Conservation (phyloP, 768 basidiomycete species). For the Leccinum barrowsii region DNA sequence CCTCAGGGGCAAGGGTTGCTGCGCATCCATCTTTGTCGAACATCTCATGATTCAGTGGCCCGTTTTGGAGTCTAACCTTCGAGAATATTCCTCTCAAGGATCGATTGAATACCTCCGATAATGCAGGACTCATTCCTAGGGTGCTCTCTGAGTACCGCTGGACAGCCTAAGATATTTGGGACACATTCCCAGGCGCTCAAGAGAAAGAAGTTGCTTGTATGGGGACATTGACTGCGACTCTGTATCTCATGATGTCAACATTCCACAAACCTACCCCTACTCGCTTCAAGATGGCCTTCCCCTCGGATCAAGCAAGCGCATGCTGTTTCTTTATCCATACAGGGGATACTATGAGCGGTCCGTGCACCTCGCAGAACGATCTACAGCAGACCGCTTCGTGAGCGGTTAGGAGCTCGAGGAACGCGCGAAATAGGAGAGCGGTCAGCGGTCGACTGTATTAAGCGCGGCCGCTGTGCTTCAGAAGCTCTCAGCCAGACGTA, state of each 20-base stretch:
- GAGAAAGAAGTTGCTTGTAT: slow-evolving; percentile 93
- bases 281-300: slow-evolving; percentile 95
- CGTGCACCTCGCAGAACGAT: neutral
- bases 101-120: neutral
- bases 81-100: neutral
- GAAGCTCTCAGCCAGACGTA: neutral
- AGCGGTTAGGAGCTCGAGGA: neutral
- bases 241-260: slow-evolving; percentile 91
- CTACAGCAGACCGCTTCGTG: neutral
- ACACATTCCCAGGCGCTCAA: slow-evolving; percentile 61
- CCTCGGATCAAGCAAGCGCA: slow-evolving; percentile 83
- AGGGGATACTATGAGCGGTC: neutral
- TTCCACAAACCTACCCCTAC: slow-evolving; percentile 90
- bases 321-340: slow-evolving; percentile 4
- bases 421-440: neutral
- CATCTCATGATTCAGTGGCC: neutral
- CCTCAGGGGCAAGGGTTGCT: neutral
- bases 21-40: neutral
- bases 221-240: slow-evolving; percentile 90
- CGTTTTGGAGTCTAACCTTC: neutral
- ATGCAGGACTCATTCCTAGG: neutral
- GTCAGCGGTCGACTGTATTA: neutral
- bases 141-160: neutral
- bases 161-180: neutral
- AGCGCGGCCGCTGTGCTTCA: neutral